Base-by-base conservation (phyloP, 768 basidiomycete genomes). In the Lactarius hengduanensis region DNA sequence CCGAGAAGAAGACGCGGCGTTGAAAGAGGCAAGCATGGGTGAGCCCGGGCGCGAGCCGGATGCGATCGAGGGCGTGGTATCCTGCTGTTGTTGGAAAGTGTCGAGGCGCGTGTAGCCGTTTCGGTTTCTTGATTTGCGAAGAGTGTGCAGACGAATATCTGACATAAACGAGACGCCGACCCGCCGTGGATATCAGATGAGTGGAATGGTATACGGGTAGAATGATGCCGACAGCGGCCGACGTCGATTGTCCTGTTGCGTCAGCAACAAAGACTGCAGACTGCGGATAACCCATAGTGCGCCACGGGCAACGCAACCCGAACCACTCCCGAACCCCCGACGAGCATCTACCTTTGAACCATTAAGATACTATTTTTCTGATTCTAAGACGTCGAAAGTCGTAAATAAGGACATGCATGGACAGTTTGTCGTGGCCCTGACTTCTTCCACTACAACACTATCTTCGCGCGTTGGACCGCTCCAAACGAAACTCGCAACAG, bases 111-210 rank as follows among this genome's bases (percentile, higher is more conserved):
- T 16, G 67, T 68, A 50, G 55, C 57, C 62, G 66, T 57, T 68
- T 40, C 59, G 54, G 54, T 45, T 63, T 36, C 55, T 68, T 16
- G 50, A 45, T 5, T 18, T 45, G 65, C 62, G 62, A 15, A 69
- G 8, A 4, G 66, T 59, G 59, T 69, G 61, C 59, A 69, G 59
- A 60, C 62, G 66, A 26, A 69, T 68, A 59, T 69, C 69, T 60
- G 66, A 63, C 69, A 69, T 68, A 69, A 53, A 67, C 59, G 68
- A 53, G 68, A 30, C 15, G 38, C 60, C 59, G 57, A 57, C 56
- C 30, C 63, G 64, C 55, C 54, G 63, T 64, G 50, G 50, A 53
- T 53, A 53, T 53, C 50, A 53, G 50, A 53, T 53, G 36, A 38
- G 7, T 38, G 50, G 47, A 26, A 50, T 53, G 50, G 50, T 53